Evolutionary conservation across 768 basidiomycete genomes (phyloP), one percentile per base, ranked within the genome.

Genomic region (Panellus pusillus): DNA sequence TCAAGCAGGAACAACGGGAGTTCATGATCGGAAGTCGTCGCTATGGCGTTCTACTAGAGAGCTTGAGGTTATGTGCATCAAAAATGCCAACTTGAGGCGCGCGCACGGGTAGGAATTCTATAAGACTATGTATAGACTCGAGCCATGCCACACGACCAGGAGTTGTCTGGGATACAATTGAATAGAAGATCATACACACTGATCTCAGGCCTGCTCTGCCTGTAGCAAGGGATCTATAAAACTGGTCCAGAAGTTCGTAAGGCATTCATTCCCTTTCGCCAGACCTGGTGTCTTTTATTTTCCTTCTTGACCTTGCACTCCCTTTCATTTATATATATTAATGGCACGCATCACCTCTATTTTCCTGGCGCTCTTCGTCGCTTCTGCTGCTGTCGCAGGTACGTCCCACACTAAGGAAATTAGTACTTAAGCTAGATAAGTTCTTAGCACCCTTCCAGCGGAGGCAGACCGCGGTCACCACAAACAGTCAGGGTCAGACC

Each of bases 271-370:
- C 44, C 44, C 31, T 32, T 45, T 35, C 31, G 31, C 32, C 17
- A 28, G 44, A 45, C 44, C 44, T 45, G 44, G 44, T 45, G 44
- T 45, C 44, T 45, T 35, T 19, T 45, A 17, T 35, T 45, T 32
- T 35, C 14, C 14, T 45, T 35, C 44, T 35, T 35, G 32, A 35
- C 32, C 14, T 35, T 14, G 32, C 32, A 17, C 32, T 35, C 12
- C 17, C 17, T 45, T 27, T 32, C 31, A 19, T 19, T 45, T 35
- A 35, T 45, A 17, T 31, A 8, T 35, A 11, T 18, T 13, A 45
- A 45, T 45, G 44, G 44, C 44, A 35, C 44, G 44, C 29, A 17
- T 45, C 44, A 12, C 29, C 24, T 45, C 44, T 45, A 9, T 45
- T 31, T 18, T 45, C 31, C 18, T 45, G 28, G 44, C 44, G 3